Evolutionary conservation across 2,329 filamentous ascomycete species (phyloP).

Genomic region (Ophiostoma sp.): DNA sequence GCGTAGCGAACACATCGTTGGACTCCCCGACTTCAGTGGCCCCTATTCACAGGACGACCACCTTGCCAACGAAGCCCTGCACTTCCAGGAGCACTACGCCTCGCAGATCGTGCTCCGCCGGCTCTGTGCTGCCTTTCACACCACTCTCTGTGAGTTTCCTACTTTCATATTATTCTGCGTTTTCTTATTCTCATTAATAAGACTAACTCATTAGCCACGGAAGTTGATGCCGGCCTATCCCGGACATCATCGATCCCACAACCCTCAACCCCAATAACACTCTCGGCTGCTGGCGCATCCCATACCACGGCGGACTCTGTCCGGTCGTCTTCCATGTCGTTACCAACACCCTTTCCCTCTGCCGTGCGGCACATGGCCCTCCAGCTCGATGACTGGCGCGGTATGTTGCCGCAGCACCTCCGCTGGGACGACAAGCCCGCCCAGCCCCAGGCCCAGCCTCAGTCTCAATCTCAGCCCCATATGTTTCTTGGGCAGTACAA

Average conservation of each 20-base stretch:
- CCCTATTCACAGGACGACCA: slow-evolving; percentile 45
- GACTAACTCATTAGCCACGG: neutral
- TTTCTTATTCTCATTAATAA: too few species aligned
- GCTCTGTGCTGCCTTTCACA: slow-evolving; percentile 49
- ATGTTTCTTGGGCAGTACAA: slow-evolving; percentile 33
- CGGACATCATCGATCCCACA: slow-evolving; percentile 24
- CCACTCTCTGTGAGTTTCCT: slow-evolving; percentile 34
- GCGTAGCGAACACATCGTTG: slow-evolving; percentile 47
- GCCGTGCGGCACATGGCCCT: slow-evolving; percentile 36
- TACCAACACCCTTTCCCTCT: slow-evolving; percentile 33
- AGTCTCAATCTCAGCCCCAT: too few species aligned
- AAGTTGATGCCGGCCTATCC: neutral
- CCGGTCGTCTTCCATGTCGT: slow-evolving; percentile 36
- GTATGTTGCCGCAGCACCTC: slow-evolving; percentile 48
- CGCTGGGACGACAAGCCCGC: slow-evolving; percentile 53
- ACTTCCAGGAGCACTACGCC: slow-evolving; percentile 54
- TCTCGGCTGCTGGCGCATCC: neutral
- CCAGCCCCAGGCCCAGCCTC: neutral
- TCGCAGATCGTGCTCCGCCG: slow-evolving; percentile 54
- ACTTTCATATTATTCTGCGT: neutral
- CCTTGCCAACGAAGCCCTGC: slow-evolving; percentile 44
- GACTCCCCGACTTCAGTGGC: slow-evolving; percentile 49
- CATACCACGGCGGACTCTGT: neutral
- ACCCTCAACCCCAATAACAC: neutral
- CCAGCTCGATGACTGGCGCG: slow-evolving; percentile 54